phyloP scores from a whole-genome alignment of 208 protist species.

The Crithidia brevicula region DNA sequence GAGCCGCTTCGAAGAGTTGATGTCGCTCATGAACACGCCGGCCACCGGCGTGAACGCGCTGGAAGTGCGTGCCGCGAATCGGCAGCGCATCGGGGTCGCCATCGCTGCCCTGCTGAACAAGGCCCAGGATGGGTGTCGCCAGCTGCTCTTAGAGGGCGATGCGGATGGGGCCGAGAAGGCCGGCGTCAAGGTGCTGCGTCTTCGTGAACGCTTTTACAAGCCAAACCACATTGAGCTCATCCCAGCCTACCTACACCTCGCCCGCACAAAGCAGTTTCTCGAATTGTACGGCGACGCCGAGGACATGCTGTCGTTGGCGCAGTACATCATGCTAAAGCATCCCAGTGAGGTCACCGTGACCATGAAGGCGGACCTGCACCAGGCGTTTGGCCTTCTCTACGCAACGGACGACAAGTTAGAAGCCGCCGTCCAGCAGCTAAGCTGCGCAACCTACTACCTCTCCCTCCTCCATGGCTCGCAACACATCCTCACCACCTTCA shows the following conservation, averaged over 20 bases:
- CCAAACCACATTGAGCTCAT: constrained; percentile 72
- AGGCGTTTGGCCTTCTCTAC: constrained; percentile 90
- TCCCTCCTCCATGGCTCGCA: constrained; percentile 78
- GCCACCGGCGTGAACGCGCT: constrained; percentile 73
- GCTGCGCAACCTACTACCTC: constrained; percentile 87
- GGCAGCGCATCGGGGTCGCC: constrained; percentile 55
- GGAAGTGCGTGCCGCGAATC: constrained; percentile 54
- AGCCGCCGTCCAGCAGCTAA: constrained; percentile 78
- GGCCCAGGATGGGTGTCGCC: constrained; percentile 75
- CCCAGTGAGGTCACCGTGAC: constrained; percentile 50
- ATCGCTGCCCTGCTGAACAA: constrained; percentile 68
- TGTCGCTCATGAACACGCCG: constrained; percentile 66
- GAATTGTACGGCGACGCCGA: constrained; percentile 80
- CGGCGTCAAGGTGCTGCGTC: constrained; percentile 75
- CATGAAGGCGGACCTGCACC: constrained; percentile 87
- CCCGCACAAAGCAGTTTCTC: constrained; percentile 88
- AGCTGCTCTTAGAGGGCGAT: constrained; percentile 73
- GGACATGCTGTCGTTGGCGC: constrained; percentile 88
- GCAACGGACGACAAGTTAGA: constrained; percentile 87
- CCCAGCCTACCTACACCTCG: constrained; percentile 83
- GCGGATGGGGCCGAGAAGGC: constrained; percentile 74
- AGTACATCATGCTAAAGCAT: constrained; percentile 81
- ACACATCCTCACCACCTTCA: constrained; percentile 86
- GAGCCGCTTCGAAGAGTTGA: constrained; percentile 72
- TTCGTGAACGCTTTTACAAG: constrained; percentile 82